Conservation (phyloP, 2,329 filamentous ascomycete genomes). For the Neocatenulostroma microsporum region DNA sequence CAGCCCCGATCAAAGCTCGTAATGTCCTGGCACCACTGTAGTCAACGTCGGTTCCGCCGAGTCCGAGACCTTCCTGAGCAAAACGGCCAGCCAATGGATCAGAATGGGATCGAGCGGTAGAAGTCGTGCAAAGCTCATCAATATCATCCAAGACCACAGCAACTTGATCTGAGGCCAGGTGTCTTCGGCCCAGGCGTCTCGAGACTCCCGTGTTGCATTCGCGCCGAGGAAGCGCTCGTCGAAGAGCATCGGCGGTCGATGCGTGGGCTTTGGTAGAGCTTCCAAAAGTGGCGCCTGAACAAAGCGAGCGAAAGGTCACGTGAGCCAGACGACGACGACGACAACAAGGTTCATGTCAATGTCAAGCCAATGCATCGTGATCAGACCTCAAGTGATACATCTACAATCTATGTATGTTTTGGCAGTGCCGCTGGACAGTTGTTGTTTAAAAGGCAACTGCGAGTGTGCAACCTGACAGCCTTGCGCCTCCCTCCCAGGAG, state of each 20-base stretch:
- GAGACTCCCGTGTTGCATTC: conserved; percentile 10
- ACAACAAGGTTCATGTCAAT: too few species aligned
- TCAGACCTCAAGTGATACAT: too few species aligned
- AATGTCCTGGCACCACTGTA: conserved; percentile 4
- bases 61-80: conserved; percentile 8
- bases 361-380: too few species aligned
- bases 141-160: conserved; percentile 17
- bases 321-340: too few species aligned
- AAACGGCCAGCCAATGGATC: conserved; percentile 14
- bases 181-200: conserved; percentile 13
- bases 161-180: conserved; percentile 13
- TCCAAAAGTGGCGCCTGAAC: too few species aligned
- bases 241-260: conserved; percentile 7
- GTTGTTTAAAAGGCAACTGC: too few species aligned
- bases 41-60: conserved; percentile 5
- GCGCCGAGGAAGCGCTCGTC: conserved; percentile 14
- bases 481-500: too few species aligned
- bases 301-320: too few species aligned
- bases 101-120: conserved; percentile 15
- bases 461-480: too few species aligned
- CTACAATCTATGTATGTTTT: too few species aligned
- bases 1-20: background rate
- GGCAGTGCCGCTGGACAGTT: too few species aligned
- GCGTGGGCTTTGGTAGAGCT: too few species aligned
- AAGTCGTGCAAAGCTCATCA: conserved; percentile 16